phyloP scores from a whole-genome alignment of 1,284 basidiomycete genomes.

The Coniophora puteana region DNA sequence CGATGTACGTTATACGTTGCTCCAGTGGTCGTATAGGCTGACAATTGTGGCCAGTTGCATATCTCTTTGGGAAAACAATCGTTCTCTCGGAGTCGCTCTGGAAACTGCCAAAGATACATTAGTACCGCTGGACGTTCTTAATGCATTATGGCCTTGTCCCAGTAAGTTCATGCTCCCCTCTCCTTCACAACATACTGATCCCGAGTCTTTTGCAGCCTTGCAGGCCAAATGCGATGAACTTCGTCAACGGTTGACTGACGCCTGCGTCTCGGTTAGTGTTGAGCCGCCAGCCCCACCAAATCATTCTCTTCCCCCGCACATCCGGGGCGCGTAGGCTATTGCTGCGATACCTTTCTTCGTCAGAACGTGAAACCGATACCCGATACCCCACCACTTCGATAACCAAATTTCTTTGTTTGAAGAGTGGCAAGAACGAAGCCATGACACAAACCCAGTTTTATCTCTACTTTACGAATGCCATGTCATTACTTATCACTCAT shows the following conservation, averaged over 20 bases:
- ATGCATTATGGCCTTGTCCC: conserved; percentile 66
- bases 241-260: conserved; percentile 41
- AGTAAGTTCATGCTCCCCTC: conserved; percentile 36
- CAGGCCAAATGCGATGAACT: conserved; percentile 42
- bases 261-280: conserved; percentile 39
- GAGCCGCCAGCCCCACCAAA: conserved; percentile 35
- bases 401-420: too few relatives aligned
- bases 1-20: conserved; percentile 40
- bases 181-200: conserved; percentile 7
- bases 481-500: too few relatives aligned
- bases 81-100: conserved; percentile 52
- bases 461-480: too few relatives aligned
- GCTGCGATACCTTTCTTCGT: background rate
- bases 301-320: conserved; percentile 32
- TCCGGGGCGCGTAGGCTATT: conserved; percentile 25
- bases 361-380: background rate
- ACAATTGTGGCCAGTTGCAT: conserved; percentile 46
- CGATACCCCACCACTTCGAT: background rate
- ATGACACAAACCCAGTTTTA: too few relatives aligned
- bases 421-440: too few relatives aligned
- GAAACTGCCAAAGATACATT: conserved; percentile 65
- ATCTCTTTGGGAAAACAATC: conserved; percentile 62
- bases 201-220: conserved; percentile 29
- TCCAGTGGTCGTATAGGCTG: conserved; percentile 2
- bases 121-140: conserved; percentile 59